Evolutionary conservation across 495 filamentous ascomycete genomes (phyloP).

Genomic region (Penicillium mononematosum): DNA sequence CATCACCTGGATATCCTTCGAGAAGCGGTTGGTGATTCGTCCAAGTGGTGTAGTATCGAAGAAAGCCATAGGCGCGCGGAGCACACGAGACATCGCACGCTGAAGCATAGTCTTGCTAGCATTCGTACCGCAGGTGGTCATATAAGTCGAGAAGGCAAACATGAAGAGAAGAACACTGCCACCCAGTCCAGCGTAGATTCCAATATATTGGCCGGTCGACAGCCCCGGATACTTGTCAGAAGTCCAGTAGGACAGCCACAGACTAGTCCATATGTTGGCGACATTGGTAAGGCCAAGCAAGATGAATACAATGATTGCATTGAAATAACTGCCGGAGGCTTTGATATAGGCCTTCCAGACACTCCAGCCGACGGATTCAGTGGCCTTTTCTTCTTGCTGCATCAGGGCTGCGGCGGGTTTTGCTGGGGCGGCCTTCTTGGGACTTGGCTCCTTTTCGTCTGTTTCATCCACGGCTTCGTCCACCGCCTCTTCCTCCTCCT

Average conservation of each 20-base stretch:
- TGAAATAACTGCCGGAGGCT: slow-evolving; percentile 75
- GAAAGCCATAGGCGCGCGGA: slow-evolving; percentile 93
- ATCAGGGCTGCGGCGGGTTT: slow-evolving; percentile 69
- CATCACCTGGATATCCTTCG: slow-evolving; percentile 92
- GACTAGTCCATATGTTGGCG: slow-evolving; percentile 77
- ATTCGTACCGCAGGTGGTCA: slow-evolving; percentile 61
- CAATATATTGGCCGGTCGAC: slow-evolving; percentile 72
- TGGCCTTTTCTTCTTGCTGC: slow-evolving; percentile 85
- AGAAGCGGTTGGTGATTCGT: slow-evolving; percentile 96
- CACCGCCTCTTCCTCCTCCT: slow-evolving; percentile 44
- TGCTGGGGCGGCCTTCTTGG: slow-evolving; percentile 55
- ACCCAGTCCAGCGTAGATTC: slow-evolving; percentile 78
- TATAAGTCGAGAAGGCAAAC: slow-evolving; percentile 73
- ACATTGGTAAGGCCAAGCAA: slow-evolving; percentile 72
- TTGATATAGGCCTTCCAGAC: slow-evolving; percentile 79
- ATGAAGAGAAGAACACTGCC: slow-evolving; percentile 70
- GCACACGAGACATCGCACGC: slow-evolving; percentile 72
- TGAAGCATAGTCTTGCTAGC: slow-evolving; percentile 81
- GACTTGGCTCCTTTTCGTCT: slow-evolving; percentile 40
- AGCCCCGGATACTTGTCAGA: slow-evolving; percentile 58
- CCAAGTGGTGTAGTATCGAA: slow-evolving; percentile 96
- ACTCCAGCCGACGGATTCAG: slow-evolving; percentile 76
- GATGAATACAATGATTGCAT: slow-evolving; percentile 61
- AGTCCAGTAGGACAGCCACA: slow-evolving; percentile 96
- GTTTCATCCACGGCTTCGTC: slow-evolving; percentile 47